These are phyloP conservation scores for Ajuga chamaepitys DNA, from an alignment of 257 asterid species.

Conservation along the genomic window DNA sequence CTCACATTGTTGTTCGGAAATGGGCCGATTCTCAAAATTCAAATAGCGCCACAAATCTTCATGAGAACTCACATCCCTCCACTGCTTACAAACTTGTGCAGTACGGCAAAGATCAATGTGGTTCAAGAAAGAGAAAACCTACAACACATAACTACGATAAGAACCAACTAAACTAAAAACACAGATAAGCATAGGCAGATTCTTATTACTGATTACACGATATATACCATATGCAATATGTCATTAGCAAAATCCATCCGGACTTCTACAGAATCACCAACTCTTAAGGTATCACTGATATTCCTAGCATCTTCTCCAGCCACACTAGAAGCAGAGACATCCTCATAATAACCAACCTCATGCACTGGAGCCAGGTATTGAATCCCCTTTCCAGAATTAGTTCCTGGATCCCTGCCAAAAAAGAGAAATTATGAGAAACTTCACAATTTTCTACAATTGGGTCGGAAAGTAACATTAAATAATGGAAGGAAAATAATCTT, in stretches of 20 bases:
- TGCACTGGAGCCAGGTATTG: slow-evolving; percentile 16
- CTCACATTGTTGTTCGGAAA: slow-evolving; percentile 64
- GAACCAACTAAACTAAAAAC: not conserved
- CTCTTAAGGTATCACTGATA: slow-evolving; percentile 15
- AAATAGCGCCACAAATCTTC: slow-evolving; percentile 81
- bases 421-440: not conserved
- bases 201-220: not conserved
- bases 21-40: slow-evolving; percentile 57
- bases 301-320: slow-evolving; percentile 26
- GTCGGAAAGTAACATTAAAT: not conserved
- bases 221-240: slow-evolving; percentile 67
- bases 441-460: not conserved
- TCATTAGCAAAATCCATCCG: slow-evolving; percentile 80
- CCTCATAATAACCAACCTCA: slow-evolving; percentile 19
- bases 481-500: no score
- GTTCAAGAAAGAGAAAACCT: slow-evolving; percentile 82
- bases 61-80: slow-evolving; percentile 79
- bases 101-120: slow-evolving; percentile 72
- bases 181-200: not conserved
- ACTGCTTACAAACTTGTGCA: slow-evolving; percentile 66
- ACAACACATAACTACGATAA: slow-evolving; percentile 4
- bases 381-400: slow-evolving; percentile 30
- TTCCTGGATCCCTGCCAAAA: slow-evolving; percentile 50
- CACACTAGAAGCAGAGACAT: slow-evolving; percentile 23
- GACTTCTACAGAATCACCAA: slow-evolving; percentile 34